phyloP scores from a whole-genome alignment of 2,329 filamentous ascomycete genomes.

The Cadophora luteo-olivacea region DNA sequence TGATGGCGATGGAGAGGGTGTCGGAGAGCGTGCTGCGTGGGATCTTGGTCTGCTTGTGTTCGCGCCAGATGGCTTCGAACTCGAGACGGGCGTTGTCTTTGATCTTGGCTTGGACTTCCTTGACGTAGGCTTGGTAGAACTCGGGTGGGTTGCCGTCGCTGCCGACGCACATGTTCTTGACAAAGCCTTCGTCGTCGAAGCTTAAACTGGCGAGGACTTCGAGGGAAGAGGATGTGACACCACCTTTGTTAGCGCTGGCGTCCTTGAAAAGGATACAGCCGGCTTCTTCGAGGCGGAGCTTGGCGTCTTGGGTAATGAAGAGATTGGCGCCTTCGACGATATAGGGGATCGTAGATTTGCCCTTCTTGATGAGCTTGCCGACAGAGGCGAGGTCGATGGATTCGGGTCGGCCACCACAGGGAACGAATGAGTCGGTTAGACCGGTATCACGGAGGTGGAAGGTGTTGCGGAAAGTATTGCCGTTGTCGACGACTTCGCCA shows the following conservation, averaged over 20 bases:
- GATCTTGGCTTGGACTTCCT: conserved; percentile 89
- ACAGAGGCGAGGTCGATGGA: conserved; percentile 93
- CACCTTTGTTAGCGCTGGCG: conserved; percentile 97
- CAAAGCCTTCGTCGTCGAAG: conserved; percentile 89
- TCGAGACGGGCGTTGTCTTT: conserved; percentile 90
- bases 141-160: conserved; percentile 76
- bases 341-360: conserved; percentile 87
- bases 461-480: conserved; percentile 95
- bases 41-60: conserved; percentile 81
- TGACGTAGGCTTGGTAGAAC: conserved; percentile 95
- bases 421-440: conserved; percentile 87
- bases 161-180: conserved; percentile 92
- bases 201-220: conserved; percentile 94
- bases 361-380: conserved; percentile 85
- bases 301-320: conserved; percentile 98
- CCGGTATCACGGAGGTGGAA: conserved; percentile 86
- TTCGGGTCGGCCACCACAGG: conserved; percentile 94
- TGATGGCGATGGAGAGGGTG: conserved; percentile 89
- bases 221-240: conserved; percentile 95
- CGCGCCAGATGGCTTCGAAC: conserved; percentile 98
- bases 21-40: conserved; percentile 89
- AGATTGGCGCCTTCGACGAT: conserved; percentile 98
- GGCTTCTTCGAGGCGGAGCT: conserved; percentile 92
- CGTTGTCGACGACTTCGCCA: conserved; percentile 88
- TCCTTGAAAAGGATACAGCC: conserved; percentile 97